Percentiles rank a stretch among this genome's conserved stretches.
phyloP scores from a whole-genome alignment of 106 monocot genomes.

The Acorus gramineus region DNA sequence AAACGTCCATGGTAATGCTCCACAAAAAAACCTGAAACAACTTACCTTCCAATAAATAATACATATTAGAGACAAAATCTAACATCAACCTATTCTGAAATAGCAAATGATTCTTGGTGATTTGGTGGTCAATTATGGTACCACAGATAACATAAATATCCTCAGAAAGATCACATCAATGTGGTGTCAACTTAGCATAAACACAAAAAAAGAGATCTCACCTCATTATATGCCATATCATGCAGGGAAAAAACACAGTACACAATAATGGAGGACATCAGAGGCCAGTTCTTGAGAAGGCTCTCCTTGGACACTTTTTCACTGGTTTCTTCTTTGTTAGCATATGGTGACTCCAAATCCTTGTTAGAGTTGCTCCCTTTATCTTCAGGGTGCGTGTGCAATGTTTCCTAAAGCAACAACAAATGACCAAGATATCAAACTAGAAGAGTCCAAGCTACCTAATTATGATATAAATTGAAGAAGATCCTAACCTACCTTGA shows the following conservation, averaged over 20 bases:
- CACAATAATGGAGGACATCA: constrained; percentile 56
- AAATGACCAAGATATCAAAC: not conserved
- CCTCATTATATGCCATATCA: constrained; percentile 73
- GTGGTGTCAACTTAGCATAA: not conserved
- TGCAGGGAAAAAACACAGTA: constrained; percentile 70
- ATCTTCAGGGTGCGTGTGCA: constrained; percentile 29
- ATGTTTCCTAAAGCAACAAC: constrained; percentile 24
- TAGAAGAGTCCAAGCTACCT: not conserved
- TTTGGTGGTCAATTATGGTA: not conserved
- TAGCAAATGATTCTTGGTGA: no score
- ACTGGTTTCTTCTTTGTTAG: constrained; percentile 6
- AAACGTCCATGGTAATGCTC: no score
- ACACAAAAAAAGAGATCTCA: constrained; percentile 11
- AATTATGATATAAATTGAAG: not conserved
- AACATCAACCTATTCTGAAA: no score
- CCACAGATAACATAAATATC: constrained; percentile 1
- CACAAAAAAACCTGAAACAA: no score
- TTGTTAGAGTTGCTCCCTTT: constrained; percentile 17
- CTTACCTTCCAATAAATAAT: no score
- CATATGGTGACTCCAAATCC: constrained; percentile 9
- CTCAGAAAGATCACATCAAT: not conserved
- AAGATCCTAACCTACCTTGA: not conserved
- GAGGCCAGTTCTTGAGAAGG: constrained; percentile 58
- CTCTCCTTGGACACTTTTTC: constrained; percentile 11
- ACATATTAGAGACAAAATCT: no score